Conservation (phyloP, 1,284 basidiomycete species). For the Cutaneotrichosporon mucoides region DNA sequence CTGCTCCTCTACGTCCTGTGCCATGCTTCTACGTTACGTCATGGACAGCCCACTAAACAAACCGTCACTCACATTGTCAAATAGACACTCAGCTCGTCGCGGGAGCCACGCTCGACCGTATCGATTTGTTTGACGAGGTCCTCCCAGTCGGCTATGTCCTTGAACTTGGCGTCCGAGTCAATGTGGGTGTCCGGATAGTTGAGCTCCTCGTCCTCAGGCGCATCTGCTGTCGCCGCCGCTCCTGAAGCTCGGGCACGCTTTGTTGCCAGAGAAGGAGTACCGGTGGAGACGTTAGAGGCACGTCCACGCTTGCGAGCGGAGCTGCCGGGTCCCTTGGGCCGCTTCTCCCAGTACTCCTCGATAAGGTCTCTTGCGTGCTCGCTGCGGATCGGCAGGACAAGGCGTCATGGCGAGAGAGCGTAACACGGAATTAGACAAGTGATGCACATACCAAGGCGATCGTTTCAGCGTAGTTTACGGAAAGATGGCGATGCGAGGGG, state of each 20-base stretch:
- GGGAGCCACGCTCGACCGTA: constrained; percentile 35
- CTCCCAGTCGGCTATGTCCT: constrained; percentile 43
- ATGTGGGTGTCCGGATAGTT: constrained; percentile 39
- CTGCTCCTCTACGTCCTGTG: too few species aligned
- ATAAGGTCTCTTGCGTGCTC: constrained; percentile 37
- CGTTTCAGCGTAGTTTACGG: not conserved
- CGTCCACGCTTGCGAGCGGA: constrained; percentile 24
- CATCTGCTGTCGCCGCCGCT: constrained; percentile 37
- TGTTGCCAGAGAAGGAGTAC: constrained; percentile 3
- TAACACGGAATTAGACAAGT: not conserved
- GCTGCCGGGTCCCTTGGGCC: constrained; percentile 9
- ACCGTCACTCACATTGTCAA: constrained; percentile 42
- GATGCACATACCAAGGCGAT: not conserved
- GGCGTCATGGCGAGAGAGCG: not conserved
- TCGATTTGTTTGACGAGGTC: constrained; percentile 37
- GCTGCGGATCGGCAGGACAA: constrained; percentile 13
- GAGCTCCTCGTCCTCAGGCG: constrained; percentile 57
- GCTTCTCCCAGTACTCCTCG: constrained; percentile 34
- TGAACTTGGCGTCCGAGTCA: constrained; percentile 35
- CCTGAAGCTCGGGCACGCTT: constrained; percentile 5
- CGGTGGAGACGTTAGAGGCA: constrained; percentile 6
- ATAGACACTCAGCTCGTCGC: constrained; percentile 34
- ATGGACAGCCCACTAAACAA: too few species aligned
- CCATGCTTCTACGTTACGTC: too few species aligned
- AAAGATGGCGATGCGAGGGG: too few species aligned